Percentiles rank a stretch among this genome's conserved stretches.
Evolutionary conservation across 164 flowering plant genomes (phyloP).

Genomic region (Berberis thunbergii): DNA sequence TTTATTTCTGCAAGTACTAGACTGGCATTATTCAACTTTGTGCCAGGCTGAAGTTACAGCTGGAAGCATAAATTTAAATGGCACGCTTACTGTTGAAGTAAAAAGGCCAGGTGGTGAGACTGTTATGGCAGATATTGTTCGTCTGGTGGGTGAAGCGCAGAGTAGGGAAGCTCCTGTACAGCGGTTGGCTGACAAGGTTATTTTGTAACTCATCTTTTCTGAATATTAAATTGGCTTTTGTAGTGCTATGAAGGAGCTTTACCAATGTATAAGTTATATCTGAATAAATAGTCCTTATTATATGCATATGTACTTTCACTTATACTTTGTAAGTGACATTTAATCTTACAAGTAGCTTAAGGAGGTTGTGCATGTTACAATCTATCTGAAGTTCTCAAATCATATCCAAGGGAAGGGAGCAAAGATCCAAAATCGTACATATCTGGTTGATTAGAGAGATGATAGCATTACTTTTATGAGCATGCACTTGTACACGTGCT

Average conservation of each 20-base stretch:
- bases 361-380: too few species aligned
- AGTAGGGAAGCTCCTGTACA: conserved; percentile 97
- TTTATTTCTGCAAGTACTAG: not conserved
- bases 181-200: conserved; percentile 91
- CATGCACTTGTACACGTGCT: too few species aligned
- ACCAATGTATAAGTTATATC: not conserved
- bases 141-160: conserved; percentile 95
- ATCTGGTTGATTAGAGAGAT: too few species aligned
- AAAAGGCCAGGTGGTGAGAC: conserved; percentile 94
- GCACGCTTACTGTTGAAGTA: conserved; percentile 87
- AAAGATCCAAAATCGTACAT: too few species aligned
- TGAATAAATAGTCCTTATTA: too few species aligned
- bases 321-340: too few species aligned
- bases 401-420: too few species aligned
- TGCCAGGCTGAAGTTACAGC: conserved; percentile 81
- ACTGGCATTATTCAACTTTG: conserved; percentile 5
- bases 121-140: conserved; percentile 83
- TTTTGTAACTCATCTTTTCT: not conserved
- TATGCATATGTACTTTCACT: too few species aligned
- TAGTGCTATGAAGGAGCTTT: not conserved
- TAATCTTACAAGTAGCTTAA: too few species aligned
- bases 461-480: too few species aligned
- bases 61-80: conserved; percentile 93
- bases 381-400: too few species aligned
- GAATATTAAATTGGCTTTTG: not conserved